Base-by-base conservation (phyloP, 768 basidiomycete species). In the Mycena maculata region DNA sequence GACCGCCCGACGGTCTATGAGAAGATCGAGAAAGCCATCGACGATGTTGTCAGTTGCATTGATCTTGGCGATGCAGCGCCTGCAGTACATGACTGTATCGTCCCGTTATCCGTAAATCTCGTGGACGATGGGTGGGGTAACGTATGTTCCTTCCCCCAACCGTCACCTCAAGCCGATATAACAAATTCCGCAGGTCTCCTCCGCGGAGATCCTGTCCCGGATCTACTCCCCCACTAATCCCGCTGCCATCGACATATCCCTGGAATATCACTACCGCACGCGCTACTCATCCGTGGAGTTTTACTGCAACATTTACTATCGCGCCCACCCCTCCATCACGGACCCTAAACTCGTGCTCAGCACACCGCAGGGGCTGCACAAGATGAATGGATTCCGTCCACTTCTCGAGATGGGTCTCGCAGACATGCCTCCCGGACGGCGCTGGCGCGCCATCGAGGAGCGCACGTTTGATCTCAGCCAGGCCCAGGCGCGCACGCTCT, bases 251-350 rank as follows among this genome's bases (percentile, higher is more conserved):
- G 56, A 65, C 28, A 41, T 65, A 3, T 65, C 50, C 23, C 39
- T 65, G 13, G 63, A 58, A 27, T 59, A 65, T 49, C 63, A 65
- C 41, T 59, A 65, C 49, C 63, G 63, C 31, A 65, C 63, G 28
- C 63, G 63, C 11, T 65, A 65, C 56, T 11, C n/a, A 2, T 65
- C 63, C n/a, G 63, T 65, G 5, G 63, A 65, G 28, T 65, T 65
- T 13, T 30, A 31, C 55, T 65, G 55, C 63, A 65, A 65, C 56
- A 22, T 65, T 3, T 65, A 42, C 55, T 65, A 65, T n/a, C 56
- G 63, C 39, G 30, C 16, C 15, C 55, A 65, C 20, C n/a, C 55
- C 2, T 23, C 63, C 30, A 45, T 65, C 25, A 20, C 27, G 1
- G 41, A 42, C 8, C 3, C 47, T 15, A 36, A 57, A 28, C 55